A percentile compares a stretch with the other conserved stretches of the same genome.
phyloP scores from a whole-genome alignment of 805 yeast species.

The Monosporozyma unispora region DNA sequence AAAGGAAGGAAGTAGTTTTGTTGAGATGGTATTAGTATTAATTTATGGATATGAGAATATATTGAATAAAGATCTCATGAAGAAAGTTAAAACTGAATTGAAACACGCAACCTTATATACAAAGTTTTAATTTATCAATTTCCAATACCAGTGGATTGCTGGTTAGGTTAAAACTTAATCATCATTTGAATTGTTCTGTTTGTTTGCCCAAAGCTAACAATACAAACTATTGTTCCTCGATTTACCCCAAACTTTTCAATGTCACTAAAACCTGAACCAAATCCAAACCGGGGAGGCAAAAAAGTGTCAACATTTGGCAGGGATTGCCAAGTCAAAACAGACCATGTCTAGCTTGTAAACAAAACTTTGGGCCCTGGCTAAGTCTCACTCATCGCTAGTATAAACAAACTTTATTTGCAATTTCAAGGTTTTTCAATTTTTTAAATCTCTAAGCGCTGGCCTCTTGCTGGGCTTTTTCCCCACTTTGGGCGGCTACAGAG shows the following conservation, averaged over 20 bases:
- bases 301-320: background rate
- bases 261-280: background rate
- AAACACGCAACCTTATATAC: background rate
- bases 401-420: background rate
- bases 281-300: background rate
- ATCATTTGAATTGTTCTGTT: background rate
- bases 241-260: background rate
- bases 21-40: background rate
- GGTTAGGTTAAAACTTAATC: background rate
- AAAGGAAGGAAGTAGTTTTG: background rate
- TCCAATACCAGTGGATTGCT: too few species aligned
- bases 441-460: background rate
- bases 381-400: background rate
- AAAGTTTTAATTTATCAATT: too few species aligned
- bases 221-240: background rate
- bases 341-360: background rate
- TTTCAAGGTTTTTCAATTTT: background rate
- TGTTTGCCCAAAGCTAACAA: background rate
- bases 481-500: background rate
- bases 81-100: background rate
- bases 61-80: background rate
- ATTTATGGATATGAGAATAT: too few species aligned
- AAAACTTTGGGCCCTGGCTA: background rate
- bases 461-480: constrained; percentile 2
- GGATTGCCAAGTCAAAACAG: background rate